Percentiles rank a stretch among this genome's conserved stretches.
Evolutionary conservation across 2,329 filamentous ascomycete genomes (phyloP).

Genomic region (Cercospora sp.): DNA sequence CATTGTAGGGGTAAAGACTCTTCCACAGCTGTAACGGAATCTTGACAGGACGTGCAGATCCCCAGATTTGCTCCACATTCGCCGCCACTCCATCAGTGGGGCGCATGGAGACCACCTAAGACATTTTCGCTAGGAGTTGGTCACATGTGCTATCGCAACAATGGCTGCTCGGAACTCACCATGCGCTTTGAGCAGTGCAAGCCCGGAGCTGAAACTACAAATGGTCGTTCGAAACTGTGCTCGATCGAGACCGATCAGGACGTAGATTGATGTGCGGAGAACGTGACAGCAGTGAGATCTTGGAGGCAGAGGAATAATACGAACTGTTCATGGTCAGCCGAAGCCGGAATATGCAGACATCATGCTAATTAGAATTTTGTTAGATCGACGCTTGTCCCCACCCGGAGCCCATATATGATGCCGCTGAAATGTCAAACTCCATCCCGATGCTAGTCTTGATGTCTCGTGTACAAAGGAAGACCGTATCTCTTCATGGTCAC

Average conservation of each 20-base stretch:
- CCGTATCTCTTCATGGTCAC: neutral
- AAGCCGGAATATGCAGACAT: neutral
- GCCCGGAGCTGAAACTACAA: no score
- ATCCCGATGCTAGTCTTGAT: neutral
- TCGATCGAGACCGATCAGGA: no score
- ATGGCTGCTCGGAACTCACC: neutral
- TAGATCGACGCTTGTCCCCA: neutral
- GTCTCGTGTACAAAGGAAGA: neutral
- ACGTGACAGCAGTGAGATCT: neutral
- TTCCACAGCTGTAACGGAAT: neutral
- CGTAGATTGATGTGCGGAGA: neutral
- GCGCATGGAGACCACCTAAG: neutral
- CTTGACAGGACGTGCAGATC: neutral
- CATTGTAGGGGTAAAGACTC: neutral
- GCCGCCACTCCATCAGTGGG: neutral
- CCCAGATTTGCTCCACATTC: neutral
- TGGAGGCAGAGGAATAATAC: neutral
- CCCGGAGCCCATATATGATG: neutral
- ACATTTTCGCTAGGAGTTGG: neutral
- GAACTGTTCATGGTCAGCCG: neutral
- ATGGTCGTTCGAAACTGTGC: no score
- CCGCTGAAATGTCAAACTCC: constrained; percentile 7
- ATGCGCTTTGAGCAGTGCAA: neutral
- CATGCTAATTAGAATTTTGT: constrained; percentile 1
- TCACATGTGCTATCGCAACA: neutral